phyloP scores from a whole-genome alignment of 2,329 filamentous ascomycete species.

The Monascus ruber region DNA sequence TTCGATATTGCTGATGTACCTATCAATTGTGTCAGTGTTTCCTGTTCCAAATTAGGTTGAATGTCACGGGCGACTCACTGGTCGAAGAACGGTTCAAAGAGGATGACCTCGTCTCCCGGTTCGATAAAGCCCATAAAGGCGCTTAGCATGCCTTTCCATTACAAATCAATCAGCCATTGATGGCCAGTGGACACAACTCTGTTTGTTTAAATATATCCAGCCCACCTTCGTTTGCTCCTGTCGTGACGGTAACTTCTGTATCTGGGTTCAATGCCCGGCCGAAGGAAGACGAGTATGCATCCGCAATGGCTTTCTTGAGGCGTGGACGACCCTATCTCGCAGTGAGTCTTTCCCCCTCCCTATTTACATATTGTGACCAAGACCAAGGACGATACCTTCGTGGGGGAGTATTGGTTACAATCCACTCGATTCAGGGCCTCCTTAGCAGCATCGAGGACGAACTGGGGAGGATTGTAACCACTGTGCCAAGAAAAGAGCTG shows the following conservation, averaged over 20 bases:
- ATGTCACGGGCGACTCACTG: slow-evolving; percentile 46
- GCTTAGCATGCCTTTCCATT: slow-evolving; percentile 63
- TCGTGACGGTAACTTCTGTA: slow-evolving; percentile 89
- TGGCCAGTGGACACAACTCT: not conserved
- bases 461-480: slow-evolving; percentile 87
- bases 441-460: slow-evolving; percentile 86
- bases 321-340: slow-evolving; percentile 59
- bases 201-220: not conserved
- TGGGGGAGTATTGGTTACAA: slow-evolving; percentile 97
- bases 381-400: slow-evolving; percentile 45
- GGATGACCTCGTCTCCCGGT: slow-evolving; percentile 85
- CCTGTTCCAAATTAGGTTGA: not conserved
- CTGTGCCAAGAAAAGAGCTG: slow-evolving; percentile 13
- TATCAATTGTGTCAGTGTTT: slow-evolving; percentile 13
- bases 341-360: not conserved
- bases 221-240: slow-evolving; percentile 43
- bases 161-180: slow-evolving; percentile 1
- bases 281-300: slow-evolving; percentile 85
- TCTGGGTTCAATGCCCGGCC: slow-evolving; percentile 72
- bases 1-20: slow-evolving; percentile 94
- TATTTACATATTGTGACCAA: not conserved
- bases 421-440: slow-evolving; percentile 79
- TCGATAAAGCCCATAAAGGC: slow-evolving; percentile 98
- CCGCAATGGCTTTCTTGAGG: slow-evolving; percentile 82
- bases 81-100: slow-evolving; percentile 98